Percentiles rank a stretch among this genome's conserved stretches.
phyloP scores from a whole-genome alignment of 2,329 filamentous ascomycete species.

The Chaetomium sp. region DNA sequence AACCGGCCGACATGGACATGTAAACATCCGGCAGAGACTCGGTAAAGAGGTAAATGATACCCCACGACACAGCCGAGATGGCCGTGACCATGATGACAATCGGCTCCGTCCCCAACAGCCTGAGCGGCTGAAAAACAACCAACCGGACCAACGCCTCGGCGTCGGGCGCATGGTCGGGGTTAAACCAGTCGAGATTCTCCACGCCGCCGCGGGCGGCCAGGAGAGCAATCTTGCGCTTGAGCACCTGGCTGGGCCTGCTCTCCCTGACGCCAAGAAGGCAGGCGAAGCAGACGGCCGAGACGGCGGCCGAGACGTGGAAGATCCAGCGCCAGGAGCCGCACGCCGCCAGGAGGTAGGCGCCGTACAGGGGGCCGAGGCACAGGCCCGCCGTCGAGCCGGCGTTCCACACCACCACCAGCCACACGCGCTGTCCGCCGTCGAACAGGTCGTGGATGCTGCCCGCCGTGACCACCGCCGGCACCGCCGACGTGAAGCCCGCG shows the following conservation, averaged over 20 bases:
- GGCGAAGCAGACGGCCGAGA: background rate
- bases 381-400: background rate
- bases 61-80: background rate
- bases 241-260: background rate
- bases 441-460: conserved; percentile 7
- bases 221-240: background rate
- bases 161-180: background rate
- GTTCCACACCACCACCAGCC: background rate
- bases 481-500: background rate
- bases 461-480: background rate
- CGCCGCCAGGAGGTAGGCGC: background rate
- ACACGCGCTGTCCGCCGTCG: background rate
- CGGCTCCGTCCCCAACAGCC: background rate
- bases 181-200: background rate
- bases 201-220: background rate
- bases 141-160: background rate
- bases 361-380: background rate
- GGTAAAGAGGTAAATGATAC: background rate
- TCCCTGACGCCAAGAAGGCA: background rate
- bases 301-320: background rate
- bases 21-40: background rate
- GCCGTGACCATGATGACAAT: background rate
- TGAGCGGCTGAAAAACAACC: background rate
- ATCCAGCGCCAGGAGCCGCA: background rate
- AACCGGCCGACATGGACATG: background rate